phyloP scores from a whole-genome alignment of 164 flowering plant species.

The Hamamelis virginiana region DNA sequence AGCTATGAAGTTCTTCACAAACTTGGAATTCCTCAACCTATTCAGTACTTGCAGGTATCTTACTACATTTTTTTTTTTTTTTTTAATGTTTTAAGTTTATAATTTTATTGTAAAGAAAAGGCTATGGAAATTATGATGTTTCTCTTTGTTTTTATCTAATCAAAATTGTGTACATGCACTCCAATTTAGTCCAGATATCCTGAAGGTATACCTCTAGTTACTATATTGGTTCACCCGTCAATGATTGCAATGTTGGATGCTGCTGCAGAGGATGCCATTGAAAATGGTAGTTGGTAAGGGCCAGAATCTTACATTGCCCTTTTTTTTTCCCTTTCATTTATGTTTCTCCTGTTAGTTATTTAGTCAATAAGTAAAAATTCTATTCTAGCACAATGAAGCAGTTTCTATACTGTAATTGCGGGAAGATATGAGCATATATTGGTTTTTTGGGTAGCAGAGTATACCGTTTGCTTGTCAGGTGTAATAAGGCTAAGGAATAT shows the following conservation, averaged over 20 bases:
- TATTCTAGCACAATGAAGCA: background rate
- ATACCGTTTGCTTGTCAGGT: background rate
- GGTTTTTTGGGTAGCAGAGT: background rate
- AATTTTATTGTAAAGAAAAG: background rate
- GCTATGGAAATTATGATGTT: background rate
- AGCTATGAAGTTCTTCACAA: conserved; percentile 76
- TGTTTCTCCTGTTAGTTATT: background rate
- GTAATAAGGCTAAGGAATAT: no score
- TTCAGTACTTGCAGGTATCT: conserved; percentile 87
- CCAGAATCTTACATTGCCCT: background rate
- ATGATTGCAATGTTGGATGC: conserved; percentile 88
- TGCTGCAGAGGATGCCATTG: conserved; percentile 83
- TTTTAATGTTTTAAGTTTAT: background rate
- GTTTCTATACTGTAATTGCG: background rate
- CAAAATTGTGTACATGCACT: conserved; percentile 17
- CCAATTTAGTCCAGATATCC: conserved; percentile 91
- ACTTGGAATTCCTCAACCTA: conserved; percentile 88
- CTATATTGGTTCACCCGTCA: conserved; percentile 79
- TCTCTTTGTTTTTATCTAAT: conserved; percentile 10
- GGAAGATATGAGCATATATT: background rate
- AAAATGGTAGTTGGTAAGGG: conserved; percentile 78
- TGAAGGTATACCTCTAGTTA: conserved; percentile 76
- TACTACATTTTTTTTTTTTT: background rate
- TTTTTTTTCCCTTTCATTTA: conserved; percentile 6
- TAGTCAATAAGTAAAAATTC: background rate